Conservation (phyloP, 805 yeast species). For the Kluyveromyces wickerhamii region DNA sequence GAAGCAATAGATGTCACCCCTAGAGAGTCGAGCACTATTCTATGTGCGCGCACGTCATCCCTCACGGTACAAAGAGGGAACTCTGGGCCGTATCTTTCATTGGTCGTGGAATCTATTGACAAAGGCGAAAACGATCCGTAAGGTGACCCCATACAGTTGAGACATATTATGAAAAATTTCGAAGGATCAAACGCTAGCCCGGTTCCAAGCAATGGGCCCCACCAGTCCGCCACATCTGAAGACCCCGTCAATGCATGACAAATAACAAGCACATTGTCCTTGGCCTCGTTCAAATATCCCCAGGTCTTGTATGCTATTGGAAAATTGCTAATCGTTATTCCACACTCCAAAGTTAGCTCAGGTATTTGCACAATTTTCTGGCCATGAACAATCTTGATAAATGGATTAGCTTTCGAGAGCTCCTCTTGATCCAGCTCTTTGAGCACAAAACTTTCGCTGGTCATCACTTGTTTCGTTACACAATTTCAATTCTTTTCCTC, state of each 20-base stretch:
- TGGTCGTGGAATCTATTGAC: slow-evolving; percentile 68
- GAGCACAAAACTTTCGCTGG: slow-evolving; percentile 7
- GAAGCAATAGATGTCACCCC: slow-evolving; percentile 76
- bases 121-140: slow-evolving; percentile 94
- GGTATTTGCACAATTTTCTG: slow-evolving; percentile 80
- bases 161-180: slow-evolving; percentile 74
- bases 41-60: slow-evolving; percentile 82
- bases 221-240: slow-evolving; percentile 94
- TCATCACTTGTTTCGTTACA: not conserved
- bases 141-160: slow-evolving; percentile 93
- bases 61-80: slow-evolving; percentile 91
- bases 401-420: slow-evolving; percentile 43
- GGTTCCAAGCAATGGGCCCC: slow-evolving; percentile 93
- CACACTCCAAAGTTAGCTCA: slow-evolving; percentile 67
- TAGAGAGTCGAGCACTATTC: slow-evolving; percentile 64
- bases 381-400: slow-evolving; percentile 57
- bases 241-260: slow-evolving; percentile 97
- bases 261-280: slow-evolving; percentile 76
- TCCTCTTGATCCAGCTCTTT: slow-evolving; percentile 20
- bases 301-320: slow-evolving; percentile 96
- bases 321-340: slow-evolving; percentile 57
- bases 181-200: slow-evolving; percentile 82
- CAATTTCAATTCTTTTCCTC: too few relatives aligned
- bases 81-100: slow-evolving; percentile 81
- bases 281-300: slow-evolving; percentile 70